Percentiles rank a stretch among this genome's conserved stretches.
These are phyloP conservation scores for Pyrus hybrid DNA, from an alignment of 331 rosid species.

Conservation along the genomic window DNA sequence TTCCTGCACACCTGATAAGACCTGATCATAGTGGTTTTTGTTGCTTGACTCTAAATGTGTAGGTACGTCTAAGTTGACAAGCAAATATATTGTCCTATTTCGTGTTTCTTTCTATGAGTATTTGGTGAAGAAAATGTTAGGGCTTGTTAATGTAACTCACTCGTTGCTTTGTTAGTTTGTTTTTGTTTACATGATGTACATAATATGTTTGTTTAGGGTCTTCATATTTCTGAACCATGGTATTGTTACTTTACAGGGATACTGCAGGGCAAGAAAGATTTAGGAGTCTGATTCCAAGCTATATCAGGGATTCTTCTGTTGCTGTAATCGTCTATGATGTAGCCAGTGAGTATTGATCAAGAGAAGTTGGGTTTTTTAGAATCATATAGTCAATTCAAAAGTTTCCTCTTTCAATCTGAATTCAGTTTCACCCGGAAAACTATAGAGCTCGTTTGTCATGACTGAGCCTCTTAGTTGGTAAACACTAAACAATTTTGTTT, in stretches of 20 bases:
- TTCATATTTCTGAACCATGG: background rate
- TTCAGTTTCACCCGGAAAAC: background rate
- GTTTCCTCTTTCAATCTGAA: background rate
- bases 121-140: background rate
- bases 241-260: constrained; percentile 51
- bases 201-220: background rate
- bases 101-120: background rate
- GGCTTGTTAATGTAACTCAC: background rate
- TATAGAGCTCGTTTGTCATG: background rate
- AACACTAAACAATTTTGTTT: background rate
- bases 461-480: background rate
- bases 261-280: constrained; percentile 99
- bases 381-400: background rate
- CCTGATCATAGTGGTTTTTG: no score
- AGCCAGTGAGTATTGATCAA: constrained; percentile 53
- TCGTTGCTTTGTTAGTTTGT: background rate
- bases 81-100: background rate
- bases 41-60: no score
- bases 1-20: no score
- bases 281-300: constrained; percentile 98
- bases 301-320: constrained; percentile 97
- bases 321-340: constrained; percentile 95
- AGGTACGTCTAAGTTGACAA: background rate
- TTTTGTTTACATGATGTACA: constrained; percentile 8
- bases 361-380: background rate